Conservation (phyloP, 371 early-diverging fungal species). For the Sanchytrium tribonematis region DNA sequence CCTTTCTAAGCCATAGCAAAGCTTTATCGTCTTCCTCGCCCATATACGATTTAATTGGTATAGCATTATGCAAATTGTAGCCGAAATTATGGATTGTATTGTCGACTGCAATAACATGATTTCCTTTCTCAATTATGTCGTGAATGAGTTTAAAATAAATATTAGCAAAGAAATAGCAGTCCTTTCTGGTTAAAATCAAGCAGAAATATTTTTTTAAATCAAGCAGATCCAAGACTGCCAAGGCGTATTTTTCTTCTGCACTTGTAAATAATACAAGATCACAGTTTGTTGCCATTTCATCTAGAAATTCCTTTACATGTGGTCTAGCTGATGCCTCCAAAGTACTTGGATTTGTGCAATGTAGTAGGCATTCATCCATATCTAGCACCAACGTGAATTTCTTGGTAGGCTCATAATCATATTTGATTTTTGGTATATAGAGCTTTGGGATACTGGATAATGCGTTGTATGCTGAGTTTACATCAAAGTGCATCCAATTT, state of each 20-base stretch:
- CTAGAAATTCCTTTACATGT: background rate
- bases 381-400: background rate
- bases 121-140: background rate
- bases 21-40: background rate
- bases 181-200: background rate
- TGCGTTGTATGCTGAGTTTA: background rate
- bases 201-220: background rate
- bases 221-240: background rate
- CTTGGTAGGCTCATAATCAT: background rate
- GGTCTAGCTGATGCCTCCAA: background rate
- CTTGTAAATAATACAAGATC: background rate
- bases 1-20: background rate
- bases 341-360: background rate
- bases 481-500: background rate
- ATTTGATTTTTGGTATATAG: background rate
- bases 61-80: background rate
- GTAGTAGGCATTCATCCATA: background rate
- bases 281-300: background rate
- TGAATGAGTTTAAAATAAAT: background rate
- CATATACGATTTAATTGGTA: background rate
- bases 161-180: background rate
- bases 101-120: background rate
- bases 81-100: background rate
- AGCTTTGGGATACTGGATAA: background rate
- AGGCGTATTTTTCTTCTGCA: background rate